A percentile compares a stretch with the other conserved stretches of the same genome.
Conservation (phyloP, 2,329 filamentous ascomycete species). For the Penicillium sp. region DNA sequence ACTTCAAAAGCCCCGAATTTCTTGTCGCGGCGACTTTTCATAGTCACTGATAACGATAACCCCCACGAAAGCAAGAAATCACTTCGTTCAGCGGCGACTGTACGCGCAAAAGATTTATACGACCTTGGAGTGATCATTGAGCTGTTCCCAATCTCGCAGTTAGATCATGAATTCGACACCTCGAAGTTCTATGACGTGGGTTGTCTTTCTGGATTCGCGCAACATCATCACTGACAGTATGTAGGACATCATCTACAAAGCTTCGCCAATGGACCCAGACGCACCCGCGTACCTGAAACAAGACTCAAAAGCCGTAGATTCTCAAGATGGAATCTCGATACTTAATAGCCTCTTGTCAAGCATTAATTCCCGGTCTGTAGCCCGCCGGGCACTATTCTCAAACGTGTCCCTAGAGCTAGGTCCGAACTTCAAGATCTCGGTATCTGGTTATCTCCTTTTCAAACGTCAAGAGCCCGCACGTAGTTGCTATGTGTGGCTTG, state of each 20-base stretch:
- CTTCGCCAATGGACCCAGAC: constrained; percentile 71
- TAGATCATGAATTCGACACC: constrained; percentile 75
- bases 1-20: constrained; percentile 95
- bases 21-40: constrained; percentile 87
- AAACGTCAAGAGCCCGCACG: constrained; percentile 81
- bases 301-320: constrained; percentile 59
- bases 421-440: constrained; percentile 80
- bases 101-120: constrained; percentile 91
- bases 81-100: constrained; percentile 75
- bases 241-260: constrained; percentile 88
- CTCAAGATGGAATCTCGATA: constrained; percentile 76
- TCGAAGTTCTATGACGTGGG: constrained; percentile 87
- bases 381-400: constrained; percentile 84
- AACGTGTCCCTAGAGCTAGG: constrained; percentile 87
- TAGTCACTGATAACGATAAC: constrained; percentile 92
- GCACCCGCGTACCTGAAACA: constrained; percentile 62
- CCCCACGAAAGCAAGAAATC: constrained; percentile 77
- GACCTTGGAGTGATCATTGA: constrained; percentile 92
- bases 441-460: constrained; percentile 90
- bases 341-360: constrained; percentile 82
- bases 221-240: constrained; percentile 26
- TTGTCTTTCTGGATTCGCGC: no score
- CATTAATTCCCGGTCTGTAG: constrained; percentile 86
- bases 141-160: constrained; percentile 82
- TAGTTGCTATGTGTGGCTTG: constrained; percentile 85